Base-by-base conservation (phyloP, 1,139 yeast species). In the Saccharomycopsis hybrid region DNA sequence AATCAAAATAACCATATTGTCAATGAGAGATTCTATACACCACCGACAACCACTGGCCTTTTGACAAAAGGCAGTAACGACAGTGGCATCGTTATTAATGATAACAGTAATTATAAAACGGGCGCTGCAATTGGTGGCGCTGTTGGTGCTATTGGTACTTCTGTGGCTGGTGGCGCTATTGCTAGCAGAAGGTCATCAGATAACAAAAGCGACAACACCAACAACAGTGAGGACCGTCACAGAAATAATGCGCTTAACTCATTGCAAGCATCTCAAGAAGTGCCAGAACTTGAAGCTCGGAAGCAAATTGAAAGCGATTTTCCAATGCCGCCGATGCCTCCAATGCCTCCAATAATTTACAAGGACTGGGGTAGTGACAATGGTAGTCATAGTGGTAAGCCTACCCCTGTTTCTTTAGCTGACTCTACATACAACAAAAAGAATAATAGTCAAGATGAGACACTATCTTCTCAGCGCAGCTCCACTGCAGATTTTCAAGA, bases 11-110 rank as follows among this genome's bases (percentile, higher is more conserved):
- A 18, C 18, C 18, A 25, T 24, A 11, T 43, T 27, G 43, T 27
- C 18, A 46, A 50, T 18, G 50, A 44, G 2, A 9, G 40, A n/a
- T 50, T 11, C 32, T 50, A 42, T 31, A 44, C 51, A 7, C 45
- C 50, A 24, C 50, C 53, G 11, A 5, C 38, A 29, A 13, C 29
- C 25, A 13, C 11, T 29, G 44, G 25, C 3, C 24, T 33, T 33
- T 11, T 39, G n/a, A 29, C 43, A 13, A 36, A 31, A 38, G 27
- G 18, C 18, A 18, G 18, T 18, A 18, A 18, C 18, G 18, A 18
- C 18, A 18, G 18, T 18, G 18, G 18, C 18, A 18, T 18, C 18
- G 18, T 18, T 18, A 18, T 18, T 18, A 18, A 18, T 18, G 18
- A 18, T 18, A 18, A 18, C 18, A 18, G 18, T 18, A 18, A 18